Evolutionary conservation across 2,329 filamentous ascomycete species (phyloP).

Genomic region (Stemphylium beticola): DNA sequence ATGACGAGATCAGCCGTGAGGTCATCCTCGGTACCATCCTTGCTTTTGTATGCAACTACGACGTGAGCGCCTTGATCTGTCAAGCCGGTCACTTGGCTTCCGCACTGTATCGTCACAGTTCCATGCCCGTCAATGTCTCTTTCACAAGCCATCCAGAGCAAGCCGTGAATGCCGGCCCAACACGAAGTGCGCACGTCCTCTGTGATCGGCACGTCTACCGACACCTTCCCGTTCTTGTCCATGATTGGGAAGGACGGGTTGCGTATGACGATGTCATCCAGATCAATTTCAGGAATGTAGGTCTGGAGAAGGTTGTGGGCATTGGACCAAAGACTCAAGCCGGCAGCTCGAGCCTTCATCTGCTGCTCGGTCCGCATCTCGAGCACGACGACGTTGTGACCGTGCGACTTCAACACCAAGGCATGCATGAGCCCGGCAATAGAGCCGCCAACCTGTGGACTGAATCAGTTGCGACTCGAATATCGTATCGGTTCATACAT

Average conservation of each 20-base stretch:
- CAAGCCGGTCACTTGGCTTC: slow-evolving; percentile 7
- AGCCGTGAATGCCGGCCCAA: slow-evolving; percentile 20
- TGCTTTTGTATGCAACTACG: slow-evolving; percentile 2
- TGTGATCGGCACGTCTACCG: slow-evolving; percentile 3
- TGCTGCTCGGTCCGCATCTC: slow-evolving; percentile 16
- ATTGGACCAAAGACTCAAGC: slow-evolving; percentile 22
- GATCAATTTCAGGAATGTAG: slow-evolving; percentile 10
- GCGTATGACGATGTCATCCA: slow-evolving; percentile 12
- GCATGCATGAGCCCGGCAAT: slow-evolving; percentile 31
- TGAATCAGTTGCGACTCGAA: not conserved
- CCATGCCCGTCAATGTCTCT: slow-evolving; percentile 2
- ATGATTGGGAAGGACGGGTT: slow-evolving; percentile 18
- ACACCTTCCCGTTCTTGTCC: slow-evolving; percentile 10
- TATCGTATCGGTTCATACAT: not conserved
- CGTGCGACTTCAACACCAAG: slow-evolving; percentile 23
- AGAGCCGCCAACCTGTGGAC: slow-evolving; percentile 20
- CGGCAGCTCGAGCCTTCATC: slow-evolving; percentile 23
- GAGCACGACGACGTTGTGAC: slow-evolving; percentile 19
- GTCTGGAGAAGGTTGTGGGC: slow-evolving; percentile 18
- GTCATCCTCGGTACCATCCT: not conserved
- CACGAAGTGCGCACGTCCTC: slow-evolving; percentile 20
- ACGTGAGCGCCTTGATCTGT: slow-evolving; percentile 9
- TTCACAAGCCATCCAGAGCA: slow-evolving; percentile 17
- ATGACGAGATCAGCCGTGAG: slow-evolving; percentile 19
- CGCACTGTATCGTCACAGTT: slow-evolving; percentile 4